Evolutionary conservation across 805 yeast genomes (phyloP).

Genomic region (Teunomyces tritomae): DNA sequence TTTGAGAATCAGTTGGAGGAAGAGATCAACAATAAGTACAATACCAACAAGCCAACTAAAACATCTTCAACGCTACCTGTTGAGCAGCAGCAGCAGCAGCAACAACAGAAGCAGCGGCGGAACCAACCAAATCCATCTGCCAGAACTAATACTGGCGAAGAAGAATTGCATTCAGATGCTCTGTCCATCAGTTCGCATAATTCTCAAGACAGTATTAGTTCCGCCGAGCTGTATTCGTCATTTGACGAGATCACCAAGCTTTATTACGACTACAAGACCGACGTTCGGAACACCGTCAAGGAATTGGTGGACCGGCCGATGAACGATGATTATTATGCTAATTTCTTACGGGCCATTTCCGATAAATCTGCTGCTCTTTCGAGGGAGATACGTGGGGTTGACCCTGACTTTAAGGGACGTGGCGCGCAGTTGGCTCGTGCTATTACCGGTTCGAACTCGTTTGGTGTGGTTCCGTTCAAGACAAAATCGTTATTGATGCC

Average conservation of each 20-base stretch:
- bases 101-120: neutral
- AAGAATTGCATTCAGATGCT: constrained; percentile 8
- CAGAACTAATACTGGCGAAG: neutral
- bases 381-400: constrained; percentile 30
- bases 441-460: constrained; percentile 41
- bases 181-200: constrained; percentile 18
- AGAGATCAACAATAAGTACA: constrained; percentile 17
- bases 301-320: constrained; percentile 16
- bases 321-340: constrained; percentile 28
- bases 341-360: constrained; percentile 26
- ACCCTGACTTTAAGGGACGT: constrained; percentile 39
- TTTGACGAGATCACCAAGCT: constrained; percentile 38
- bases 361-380: constrained; percentile 36
- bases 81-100: no score
- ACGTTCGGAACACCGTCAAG: constrained; percentile 11
- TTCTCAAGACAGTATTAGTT: constrained; percentile 12
- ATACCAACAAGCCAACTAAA: neutral
- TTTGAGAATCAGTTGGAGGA: constrained; percentile 48
- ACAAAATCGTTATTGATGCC: constrained; percentile 42
- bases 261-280: constrained; percentile 27
- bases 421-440: constrained; percentile 42
- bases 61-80: neutral
- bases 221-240: constrained; percentile 33
- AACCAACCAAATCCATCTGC: no score
- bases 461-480: constrained; percentile 39